These are phyloP conservation scores for Phytophthora hybrid DNA, from an alignment of 352 stramenopile species.

Conservation along the genomic window DNA sequence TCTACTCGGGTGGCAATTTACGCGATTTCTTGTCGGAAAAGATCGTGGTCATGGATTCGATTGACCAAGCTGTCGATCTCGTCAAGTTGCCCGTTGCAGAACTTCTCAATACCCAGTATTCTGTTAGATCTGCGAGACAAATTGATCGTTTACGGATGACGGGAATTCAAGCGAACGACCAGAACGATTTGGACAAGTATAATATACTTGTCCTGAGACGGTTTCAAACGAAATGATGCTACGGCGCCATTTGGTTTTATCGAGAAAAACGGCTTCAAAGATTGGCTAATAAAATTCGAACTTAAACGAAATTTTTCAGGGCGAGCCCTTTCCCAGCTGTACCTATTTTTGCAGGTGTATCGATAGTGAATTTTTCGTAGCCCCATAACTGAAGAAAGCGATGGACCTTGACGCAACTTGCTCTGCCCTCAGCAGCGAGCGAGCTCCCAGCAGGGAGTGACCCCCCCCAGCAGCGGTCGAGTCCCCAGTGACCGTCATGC, in stretches of 20 bases:
- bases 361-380: no score
- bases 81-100: not conserved
- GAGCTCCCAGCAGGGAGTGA: no score
- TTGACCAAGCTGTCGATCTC: constrained; percentile 8
- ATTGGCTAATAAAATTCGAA: constrained; percentile 4
- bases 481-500: no score
- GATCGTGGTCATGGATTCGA: constrained; percentile 1
- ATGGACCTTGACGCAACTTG: no score
- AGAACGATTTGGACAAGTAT: constrained; percentile 14
- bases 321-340: no score
- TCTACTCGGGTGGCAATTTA: constrained; percentile 37
- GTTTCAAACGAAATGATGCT: no score
- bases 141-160: constrained; percentile 21
- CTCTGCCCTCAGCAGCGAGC: no score
- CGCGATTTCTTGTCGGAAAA: constrained; percentile 30
- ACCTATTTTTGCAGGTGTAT: no score
- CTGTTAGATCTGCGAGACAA: not conserved
- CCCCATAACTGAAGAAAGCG: no score
- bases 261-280: constrained; percentile 10
- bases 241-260: constrained; percentile 8
- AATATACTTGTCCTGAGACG: no score
- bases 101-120: constrained; percentile 12
- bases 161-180: not conserved
- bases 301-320: no score
- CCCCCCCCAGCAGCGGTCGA: no score